Base-by-base conservation (phyloP, 371 early-diverging fungal genomes). In the Mucor indicus region DNA sequence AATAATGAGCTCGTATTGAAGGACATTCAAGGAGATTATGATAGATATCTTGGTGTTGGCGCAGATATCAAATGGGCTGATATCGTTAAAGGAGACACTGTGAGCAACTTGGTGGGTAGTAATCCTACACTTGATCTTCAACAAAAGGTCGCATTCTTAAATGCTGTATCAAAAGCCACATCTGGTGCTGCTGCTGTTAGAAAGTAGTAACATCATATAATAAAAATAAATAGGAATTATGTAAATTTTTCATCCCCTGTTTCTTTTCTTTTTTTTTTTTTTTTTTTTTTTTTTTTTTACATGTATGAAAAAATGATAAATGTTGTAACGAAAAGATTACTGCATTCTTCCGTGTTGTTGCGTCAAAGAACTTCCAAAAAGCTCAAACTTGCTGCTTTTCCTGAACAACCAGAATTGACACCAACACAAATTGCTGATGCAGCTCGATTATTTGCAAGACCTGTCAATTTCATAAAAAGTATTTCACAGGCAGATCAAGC, bases 401-500 rank as follows among this genome's bases (percentile, higher is more conserved):
- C 69, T n/a, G 50, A 63, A 38, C 46, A 41, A 23, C 31, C 49
- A 3, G 39, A 41, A 10, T 42, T 64, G 12, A 42, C 59, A 19
- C 29, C 62, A 11, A 27, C 13, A 20, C 57, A 73, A 21, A 33
- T 41, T 3, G 44, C 42, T 3, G 49, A 54, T 29, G 69, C 69
- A 5, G 60, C 50, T 31, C 60, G 55, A 33, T 20, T 57, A 17
- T 77, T 77, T 55, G 56, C 61, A 4, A 60, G 60, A 46, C 74
- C 62, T 49, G 76, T 75, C 48, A 43, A 40, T 41, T 63, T 74
- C 57, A 38, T 72, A 53, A 37, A 74, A 63, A 57, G 75, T 49
- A 43, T 66, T 4, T 53, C 66, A 12, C 20, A 55, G 53, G 8
- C 47, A 31, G 48, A 65, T 30, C 58, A 62, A 50, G 57, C 77